Percentiles rank a stretch among this genome's conserved stretches.
Evolutionary conservation across 2,329 filamentous ascomycete species (phyloP).

Genomic region (Cercospora beticola): DNA sequence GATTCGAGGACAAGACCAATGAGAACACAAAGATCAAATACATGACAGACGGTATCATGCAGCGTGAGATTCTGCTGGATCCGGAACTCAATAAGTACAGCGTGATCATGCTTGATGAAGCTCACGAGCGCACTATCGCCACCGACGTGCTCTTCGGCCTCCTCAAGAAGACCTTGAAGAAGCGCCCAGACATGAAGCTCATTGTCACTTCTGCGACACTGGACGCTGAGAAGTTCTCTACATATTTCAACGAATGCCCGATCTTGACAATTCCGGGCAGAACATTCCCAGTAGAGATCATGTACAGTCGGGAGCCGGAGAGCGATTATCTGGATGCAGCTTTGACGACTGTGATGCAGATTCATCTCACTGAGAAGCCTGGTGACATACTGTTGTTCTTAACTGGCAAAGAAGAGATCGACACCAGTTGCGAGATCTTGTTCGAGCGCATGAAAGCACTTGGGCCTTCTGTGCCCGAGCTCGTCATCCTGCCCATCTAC

Average conservation of each 20-base stretch:
- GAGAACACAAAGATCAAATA: constrained; percentile 94
- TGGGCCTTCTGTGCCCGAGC: constrained; percentile 83
- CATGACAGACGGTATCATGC: constrained; percentile 98
- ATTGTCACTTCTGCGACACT: constrained; percentile 96
- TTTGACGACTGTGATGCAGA: constrained; percentile 96
- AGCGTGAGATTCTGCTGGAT: constrained; percentile 91
- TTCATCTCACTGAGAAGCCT: constrained; percentile 85
- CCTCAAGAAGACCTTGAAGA: constrained; percentile 87
- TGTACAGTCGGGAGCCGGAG: constrained; percentile 93
- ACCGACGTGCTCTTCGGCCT: constrained; percentile 94
- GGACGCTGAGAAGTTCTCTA: constrained; percentile 95
- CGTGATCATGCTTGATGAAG: constrained; percentile 97
- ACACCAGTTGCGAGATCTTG: constrained; percentile 88
- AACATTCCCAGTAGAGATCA: constrained; percentile 91
- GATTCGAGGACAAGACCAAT: constrained; percentile 92
- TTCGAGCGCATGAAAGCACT: constrained; percentile 95
- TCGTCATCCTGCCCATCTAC: constrained; percentile 94
- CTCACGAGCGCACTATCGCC: constrained; percentile 93
- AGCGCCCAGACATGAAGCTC: constrained; percentile 82
- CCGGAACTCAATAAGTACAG: constrained; percentile 86
- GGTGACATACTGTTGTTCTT: constrained; percentile 97
- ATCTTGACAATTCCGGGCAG: constrained; percentile 96
- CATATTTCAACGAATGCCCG: constrained; percentile 92
- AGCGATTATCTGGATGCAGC: constrained; percentile 93
- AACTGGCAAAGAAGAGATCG: constrained; percentile 96